Conservation (phyloP, 2,329 filamentous ascomycete species). For the Aureobasidium sp. region DNA sequence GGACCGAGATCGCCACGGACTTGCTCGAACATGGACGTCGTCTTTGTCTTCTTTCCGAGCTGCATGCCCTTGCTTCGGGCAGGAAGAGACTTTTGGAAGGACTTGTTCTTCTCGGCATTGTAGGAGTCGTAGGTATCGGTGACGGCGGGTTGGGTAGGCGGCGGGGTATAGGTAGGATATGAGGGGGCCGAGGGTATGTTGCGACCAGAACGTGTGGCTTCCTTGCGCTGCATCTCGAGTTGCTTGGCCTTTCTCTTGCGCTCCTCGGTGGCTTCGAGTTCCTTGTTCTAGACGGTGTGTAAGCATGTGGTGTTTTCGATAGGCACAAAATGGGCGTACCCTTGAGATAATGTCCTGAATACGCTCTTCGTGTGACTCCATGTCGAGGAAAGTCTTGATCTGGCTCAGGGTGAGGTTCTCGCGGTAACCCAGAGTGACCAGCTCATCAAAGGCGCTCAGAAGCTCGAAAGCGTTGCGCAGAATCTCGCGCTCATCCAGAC, state of each 20-base stretch:
- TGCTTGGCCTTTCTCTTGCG: constrained; percentile 98
- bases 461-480: constrained; percentile 91
- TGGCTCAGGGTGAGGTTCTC: constrained; percentile 95
- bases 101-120: constrained; percentile 95
- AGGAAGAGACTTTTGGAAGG: constrained; percentile 59
- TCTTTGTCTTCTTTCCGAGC: constrained; percentile 96
- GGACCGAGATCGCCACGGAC: constrained; percentile 86
- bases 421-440: constrained; percentile 89
- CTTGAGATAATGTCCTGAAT: constrained; percentile 97
- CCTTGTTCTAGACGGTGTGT: constrained; percentile 68
- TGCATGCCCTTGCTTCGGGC: constrained; percentile 97
- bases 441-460: constrained; percentile 91
- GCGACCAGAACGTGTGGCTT: constrained; percentile 58
- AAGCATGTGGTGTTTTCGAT: constrained; percentile 8
- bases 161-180: constrained; percentile 83
- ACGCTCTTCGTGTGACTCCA: constrained; percentile 98
- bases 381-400: constrained; percentile 98
- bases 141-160: constrained; percentile 63
- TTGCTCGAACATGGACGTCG: constrained; percentile 92
- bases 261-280: constrained; percentile 94
- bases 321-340: constrained; percentile 41
- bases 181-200: constrained; percentile 61
- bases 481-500: constrained; percentile 90
- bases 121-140: constrained; percentile 87
- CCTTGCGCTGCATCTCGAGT: constrained; percentile 96